Evolutionary conservation across 805 yeast species (phyloP), one percentile per base, ranked within the genome.

Genomic region (Yamadazyma nakazawae): DNA sequence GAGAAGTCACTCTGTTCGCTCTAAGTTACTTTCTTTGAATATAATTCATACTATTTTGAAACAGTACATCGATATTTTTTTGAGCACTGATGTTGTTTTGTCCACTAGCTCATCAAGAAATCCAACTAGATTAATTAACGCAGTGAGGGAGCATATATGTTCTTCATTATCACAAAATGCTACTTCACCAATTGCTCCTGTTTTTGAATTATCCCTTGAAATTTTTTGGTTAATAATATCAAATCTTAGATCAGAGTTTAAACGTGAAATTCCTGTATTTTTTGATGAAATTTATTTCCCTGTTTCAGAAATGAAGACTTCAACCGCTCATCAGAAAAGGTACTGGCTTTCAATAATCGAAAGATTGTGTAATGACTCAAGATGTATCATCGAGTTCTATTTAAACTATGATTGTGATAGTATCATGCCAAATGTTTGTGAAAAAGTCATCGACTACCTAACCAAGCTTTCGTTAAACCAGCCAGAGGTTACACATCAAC

Each of bases 351-450:
- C 85, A 11, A 77, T 92, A n/a, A 75, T 95, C 21, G 86, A 87
- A 56, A 76, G 96, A 54, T 67, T 94, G 34, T 85, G 96, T 61
- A 81, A 82, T 53, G 96, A 92, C 66, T 96, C 98, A 37, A 78
- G 96, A 51, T 84, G 95, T 16, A 70, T 95, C 51, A 88, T 95
- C 48, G 99, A 94, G 67, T 81, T 94, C 49, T 94, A 92, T 61
- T 76, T 94, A 58, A 94, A 94, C 66, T 95, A 94, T 64, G 99
- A 94, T 65, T 94, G 99, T 72, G 96, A 90, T 62, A 71, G 81
- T 28, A 67, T 79, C 2, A 79, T 84, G 75, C 86, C 94, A 34
- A 94, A 94, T 62, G 74, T 91, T 42, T 88, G 91, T 66, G 99
- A 94, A 66, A 75, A 81, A 42, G 73, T 90, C 37, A 80, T 90